Evolutionary conservation across 2,329 filamentous ascomycete species (phyloP).

Genomic region (Apiospora aurea): DNA sequence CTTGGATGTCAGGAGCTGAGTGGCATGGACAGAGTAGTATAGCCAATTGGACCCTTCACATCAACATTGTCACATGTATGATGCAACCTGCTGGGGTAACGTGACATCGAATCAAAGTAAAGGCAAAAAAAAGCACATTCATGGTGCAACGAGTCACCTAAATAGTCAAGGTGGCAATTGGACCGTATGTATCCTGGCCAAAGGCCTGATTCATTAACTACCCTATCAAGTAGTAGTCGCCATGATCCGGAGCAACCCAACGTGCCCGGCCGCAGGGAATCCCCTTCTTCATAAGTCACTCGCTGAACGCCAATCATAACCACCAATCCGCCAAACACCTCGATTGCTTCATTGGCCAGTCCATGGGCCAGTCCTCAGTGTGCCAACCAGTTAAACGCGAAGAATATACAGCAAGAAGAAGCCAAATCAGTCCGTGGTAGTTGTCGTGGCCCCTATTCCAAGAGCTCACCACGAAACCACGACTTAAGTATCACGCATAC

Average conservation of each 20-base stretch:
- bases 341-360: not conserved
- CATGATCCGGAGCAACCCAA: constrained; percentile 3
- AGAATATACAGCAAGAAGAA: not conserved
- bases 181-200: not conserved
- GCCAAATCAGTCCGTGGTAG: not conserved
- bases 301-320: not conserved
- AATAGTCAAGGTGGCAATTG: not conserved
- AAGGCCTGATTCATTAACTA: constrained; percentile 1
- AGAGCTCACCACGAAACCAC: not conserved
- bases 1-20: not conserved
- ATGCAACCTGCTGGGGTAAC: too few species aligned
- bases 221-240: constrained; percentile 9
- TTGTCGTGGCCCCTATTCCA: not conserved
- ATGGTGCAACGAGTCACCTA: not conserved
- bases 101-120: too few species aligned
- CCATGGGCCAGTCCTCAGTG: not conserved
- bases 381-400: not conserved
- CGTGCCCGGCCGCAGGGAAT: not conserved
- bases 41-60: not conserved
- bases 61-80: not conserved
- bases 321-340: not conserved
- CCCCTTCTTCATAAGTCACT: not conserved
- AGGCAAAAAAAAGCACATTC: too few species aligned
- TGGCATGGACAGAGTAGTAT: not conserved
- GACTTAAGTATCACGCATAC: not conserved